Evolutionary conservation across 2,329 filamentous ascomycete species (phyloP), one percentile per base, ranked within the genome.

Genomic region (Beauveria brongniartii): DNA sequence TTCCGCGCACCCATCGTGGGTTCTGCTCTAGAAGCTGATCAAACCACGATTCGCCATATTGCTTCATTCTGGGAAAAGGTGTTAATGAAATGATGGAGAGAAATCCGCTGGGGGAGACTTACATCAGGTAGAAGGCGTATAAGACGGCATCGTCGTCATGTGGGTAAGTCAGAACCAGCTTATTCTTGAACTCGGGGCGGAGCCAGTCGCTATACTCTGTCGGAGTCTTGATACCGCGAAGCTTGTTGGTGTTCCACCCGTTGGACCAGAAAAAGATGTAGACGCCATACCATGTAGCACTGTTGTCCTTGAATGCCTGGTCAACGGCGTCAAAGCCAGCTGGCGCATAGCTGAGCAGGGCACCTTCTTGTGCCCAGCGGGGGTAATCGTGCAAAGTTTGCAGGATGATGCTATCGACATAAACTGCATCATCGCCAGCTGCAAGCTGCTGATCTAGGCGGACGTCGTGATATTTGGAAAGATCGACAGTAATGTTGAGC

Each of bases 81-180:
- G 14, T 53, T 41, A 53, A 14, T n/a, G 2, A 30, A 30, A 2
- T 9, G 5, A 12, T 3, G 9, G n/a, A 14, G 12, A 20, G 3
- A 8, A 16, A 24, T 16, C 22, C 8, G 28, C 28, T 30, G 20
- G 7, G 16, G 16, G 16, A 10, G 20, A 67, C 74, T 72, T 67
- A 77, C 75, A 83, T 75, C 1, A 80, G 69, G 46, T 81, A 72
- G 44, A 80, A 82, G 3, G 77, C 76, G 46, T 73, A 83, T 0
- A 81, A 70, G 2, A 84, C 76, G 0, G 82, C 81, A 60, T 84
- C 82, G 47, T 84, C 82, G 44, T 84, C 82, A 62, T 83, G 82
- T 10, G 82, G 82, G 60, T 83, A 83, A 0, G 80, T 82, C 12
- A 84, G 66, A 2, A 78, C 77, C 5, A 84, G 70, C 67, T 80